phyloP scores from a whole-genome alignment of 345 rosid genomes.

The Salix purpurea region DNA sequence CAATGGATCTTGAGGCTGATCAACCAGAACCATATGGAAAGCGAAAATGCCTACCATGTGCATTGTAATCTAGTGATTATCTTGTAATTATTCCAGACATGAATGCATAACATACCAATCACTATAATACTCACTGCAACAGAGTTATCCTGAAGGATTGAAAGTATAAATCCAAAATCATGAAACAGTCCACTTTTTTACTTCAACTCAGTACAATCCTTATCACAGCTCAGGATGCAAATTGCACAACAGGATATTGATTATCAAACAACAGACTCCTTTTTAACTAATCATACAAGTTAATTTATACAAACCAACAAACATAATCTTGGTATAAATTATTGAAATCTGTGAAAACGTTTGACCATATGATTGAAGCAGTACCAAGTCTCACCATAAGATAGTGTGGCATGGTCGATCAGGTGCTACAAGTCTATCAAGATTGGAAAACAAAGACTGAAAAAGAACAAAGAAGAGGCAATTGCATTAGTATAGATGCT shows the following conservation, averaged over 20 bases:
- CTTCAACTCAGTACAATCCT: too few species aligned
- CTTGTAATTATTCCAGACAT: background rate
- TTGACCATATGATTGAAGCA: background rate
- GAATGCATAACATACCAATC: background rate
- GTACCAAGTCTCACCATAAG: conserved; percentile 53
- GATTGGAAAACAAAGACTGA: conserved; percentile 68
- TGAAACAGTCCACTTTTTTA: too few species aligned
- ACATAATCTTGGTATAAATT: too few species aligned
- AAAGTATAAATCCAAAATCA: too few species aligned
- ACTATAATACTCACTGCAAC: background rate
- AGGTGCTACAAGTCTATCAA: conserved; percentile 74
- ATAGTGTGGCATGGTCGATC: conserved; percentile 77
- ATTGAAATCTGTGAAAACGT: too few species aligned
- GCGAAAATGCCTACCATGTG: conserved; percentile 67
- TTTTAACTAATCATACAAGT: too few species aligned
- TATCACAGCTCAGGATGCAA: too few species aligned
- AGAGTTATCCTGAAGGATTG: too few species aligned
- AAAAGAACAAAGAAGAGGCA: conserved; percentile 9
- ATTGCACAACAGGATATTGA: too few species aligned
- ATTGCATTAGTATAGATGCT: conserved; percentile 4
- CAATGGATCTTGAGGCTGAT: conserved; percentile 59
- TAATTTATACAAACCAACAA: too few species aligned
- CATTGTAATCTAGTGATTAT: background rate
- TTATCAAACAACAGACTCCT: too few species aligned
- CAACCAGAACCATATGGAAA: conserved; percentile 62